Conservation (phyloP, 2,329 filamentous ascomycete species). For the Erysiphe neolycopersici region DNA sequence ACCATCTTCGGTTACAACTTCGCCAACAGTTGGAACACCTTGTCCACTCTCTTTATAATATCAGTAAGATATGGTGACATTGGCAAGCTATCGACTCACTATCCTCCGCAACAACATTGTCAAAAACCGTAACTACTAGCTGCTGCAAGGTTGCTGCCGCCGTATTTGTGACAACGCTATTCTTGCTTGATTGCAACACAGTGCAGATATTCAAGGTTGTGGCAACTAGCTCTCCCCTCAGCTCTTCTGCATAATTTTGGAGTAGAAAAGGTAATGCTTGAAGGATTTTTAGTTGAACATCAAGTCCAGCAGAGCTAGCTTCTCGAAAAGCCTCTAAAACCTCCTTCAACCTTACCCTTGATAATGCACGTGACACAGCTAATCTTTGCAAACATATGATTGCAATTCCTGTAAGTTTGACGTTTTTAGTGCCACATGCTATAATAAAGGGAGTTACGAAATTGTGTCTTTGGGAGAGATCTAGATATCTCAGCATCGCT, state of each 20-base stretch:
- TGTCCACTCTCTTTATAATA: conserved; percentile 12
- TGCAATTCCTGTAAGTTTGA: conserved; percentile 68
- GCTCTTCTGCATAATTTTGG: conserved; percentile 64
- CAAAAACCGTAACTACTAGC: conserved; percentile 74
- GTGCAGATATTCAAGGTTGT: conserved; percentile 77
- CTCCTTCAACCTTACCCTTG: conserved; percentile 54
- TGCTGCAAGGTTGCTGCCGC: conserved; percentile 92
- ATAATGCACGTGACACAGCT: conserved; percentile 56
- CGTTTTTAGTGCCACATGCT: conserved; percentile 71
- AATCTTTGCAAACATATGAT: conserved; percentile 74
- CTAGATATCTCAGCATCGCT: conserved; percentile 19
- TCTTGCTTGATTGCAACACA: conserved; percentile 72
- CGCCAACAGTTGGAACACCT: conserved; percentile 31
- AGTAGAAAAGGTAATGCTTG: conserved; percentile 73
- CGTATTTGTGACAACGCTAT: conserved; percentile 79
- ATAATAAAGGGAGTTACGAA: conserved; percentile 90
- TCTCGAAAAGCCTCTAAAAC: conserved; percentile 72
- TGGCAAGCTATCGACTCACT: conserved; percentile 21
- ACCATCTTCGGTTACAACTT: conserved; percentile 39
- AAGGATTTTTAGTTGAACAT: conserved; percentile 87
- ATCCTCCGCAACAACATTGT: conserved; percentile 67
- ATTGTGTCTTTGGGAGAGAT: conserved; percentile 52
- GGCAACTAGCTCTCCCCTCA: conserved; percentile 58
- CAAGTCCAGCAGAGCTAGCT: conserved; percentile 52
- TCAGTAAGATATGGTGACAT: conserved; percentile 3